A percentile compares a stretch with the other conserved stretches of the same genome.
These are phyloP conservation scores for Moricandia moricandioides DNA, from an alignment of 345 rosid species.

Conservation along the genomic window DNA sequence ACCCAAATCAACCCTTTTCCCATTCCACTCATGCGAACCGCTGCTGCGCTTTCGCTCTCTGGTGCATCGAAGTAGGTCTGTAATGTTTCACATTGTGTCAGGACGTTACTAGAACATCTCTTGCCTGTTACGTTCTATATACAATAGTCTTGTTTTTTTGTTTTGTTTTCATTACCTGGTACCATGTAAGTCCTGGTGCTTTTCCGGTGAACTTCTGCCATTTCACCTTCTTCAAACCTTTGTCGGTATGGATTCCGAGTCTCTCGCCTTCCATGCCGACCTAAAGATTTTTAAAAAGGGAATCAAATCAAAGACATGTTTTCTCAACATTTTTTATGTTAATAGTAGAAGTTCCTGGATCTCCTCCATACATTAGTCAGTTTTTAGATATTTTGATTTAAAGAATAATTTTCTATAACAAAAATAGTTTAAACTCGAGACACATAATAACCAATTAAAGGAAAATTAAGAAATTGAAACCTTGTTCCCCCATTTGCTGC, in stretches of 20 bases:
- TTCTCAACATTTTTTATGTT: not conserved
- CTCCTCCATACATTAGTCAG: no score
- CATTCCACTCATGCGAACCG: constrained; percentile 58
- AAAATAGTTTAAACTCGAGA: no score
- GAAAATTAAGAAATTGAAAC: constrained; percentile 27
- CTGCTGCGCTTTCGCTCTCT: constrained; percentile 57
- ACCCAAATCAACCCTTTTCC: constrained; percentile 83
- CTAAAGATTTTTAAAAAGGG: constrained; percentile 26
- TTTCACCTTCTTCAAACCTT: constrained; percentile 47
- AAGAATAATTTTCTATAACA: no score
- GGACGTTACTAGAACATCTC: no score
- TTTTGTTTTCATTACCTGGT: constrained; percentile 51
- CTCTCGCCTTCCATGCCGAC: constrained; percentile 75
- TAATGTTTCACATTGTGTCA: constrained; percentile 19
- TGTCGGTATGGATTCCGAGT: constrained; percentile 39
- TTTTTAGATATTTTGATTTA: no score
- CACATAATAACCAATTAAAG: no score
- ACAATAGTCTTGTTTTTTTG: not conserved
- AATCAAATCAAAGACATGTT: constrained; percentile 12
- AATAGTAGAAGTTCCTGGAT: no score
- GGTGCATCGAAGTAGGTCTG: constrained; percentile 74
- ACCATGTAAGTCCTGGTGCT: constrained; percentile 68
- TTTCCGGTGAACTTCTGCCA: constrained; percentile 48
- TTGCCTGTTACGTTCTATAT: not conserved
- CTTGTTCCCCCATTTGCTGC: constrained; percentile 74